Evolutionary conservation across 768 basidiomycete genomes (phyloP).

Genomic region (Agaricus subrufescens): DNA sequence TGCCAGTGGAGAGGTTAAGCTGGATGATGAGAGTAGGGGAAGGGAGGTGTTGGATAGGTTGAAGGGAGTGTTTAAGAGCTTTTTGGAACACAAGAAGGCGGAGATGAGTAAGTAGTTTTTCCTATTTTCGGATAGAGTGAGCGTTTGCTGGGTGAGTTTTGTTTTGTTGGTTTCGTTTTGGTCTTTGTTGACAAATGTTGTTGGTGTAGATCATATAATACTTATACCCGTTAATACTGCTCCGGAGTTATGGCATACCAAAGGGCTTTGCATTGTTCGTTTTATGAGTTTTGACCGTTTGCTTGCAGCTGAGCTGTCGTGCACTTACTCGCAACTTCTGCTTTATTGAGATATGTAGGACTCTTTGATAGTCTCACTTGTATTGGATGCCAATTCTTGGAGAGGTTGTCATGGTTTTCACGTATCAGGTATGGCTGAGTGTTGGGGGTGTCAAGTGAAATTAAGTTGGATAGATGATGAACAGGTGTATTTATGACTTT

Average conservation of each 20-base stretch:
- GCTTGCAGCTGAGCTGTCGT: too few relatives aligned
- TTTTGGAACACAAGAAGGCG: constrained; percentile 3
- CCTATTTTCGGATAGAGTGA: background rate
- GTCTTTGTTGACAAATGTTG: background rate
- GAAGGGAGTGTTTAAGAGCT: constrained; percentile 27
- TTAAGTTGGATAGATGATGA: too few relatives aligned
- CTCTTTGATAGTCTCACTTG: too few relatives aligned
- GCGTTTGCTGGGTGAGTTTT: background rate
- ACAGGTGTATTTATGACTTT: too few relatives aligned
- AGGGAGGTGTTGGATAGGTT: constrained; percentile 51
- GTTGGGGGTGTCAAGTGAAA: too few relatives aligned
- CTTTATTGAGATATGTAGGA: too few relatives aligned
- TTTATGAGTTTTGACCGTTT: too few relatives aligned
- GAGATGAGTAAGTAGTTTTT: background rate
- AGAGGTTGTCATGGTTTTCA: too few relatives aligned
- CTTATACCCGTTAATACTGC: background rate
- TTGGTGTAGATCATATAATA: too few relatives aligned
- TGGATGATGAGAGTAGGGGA: constrained; percentile 49
- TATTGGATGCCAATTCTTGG: too few relatives aligned
- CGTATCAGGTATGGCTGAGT: too few relatives aligned
- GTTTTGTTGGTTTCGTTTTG: background rate
- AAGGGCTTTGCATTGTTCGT: background rate
- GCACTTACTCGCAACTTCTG: too few relatives aligned
- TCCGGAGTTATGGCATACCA: background rate
- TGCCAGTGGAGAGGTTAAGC: constrained; percentile 44